Percentiles rank a stretch among this genome's conserved stretches.
Conservation (phyloP, 495 filamentous ascomycete species). For the Cetradonia linearis region DNA sequence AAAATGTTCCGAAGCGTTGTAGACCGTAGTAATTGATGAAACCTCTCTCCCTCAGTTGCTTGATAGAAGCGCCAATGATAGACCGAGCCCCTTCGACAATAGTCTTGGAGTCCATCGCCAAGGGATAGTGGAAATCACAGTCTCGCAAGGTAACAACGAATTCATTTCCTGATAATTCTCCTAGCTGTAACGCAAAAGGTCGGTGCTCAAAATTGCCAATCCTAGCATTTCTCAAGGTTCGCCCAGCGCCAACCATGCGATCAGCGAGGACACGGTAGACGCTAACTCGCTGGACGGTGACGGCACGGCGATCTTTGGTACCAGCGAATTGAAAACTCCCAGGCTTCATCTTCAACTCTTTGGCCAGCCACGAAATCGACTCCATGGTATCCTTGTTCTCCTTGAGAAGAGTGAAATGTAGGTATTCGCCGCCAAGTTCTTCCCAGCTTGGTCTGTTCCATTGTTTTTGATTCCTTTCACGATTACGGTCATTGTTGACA, state of each 20-base stretch:
- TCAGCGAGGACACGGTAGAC: conserved; percentile 54
- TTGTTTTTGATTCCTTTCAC: conserved; percentile 13
- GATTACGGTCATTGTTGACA: conserved; percentile 10
- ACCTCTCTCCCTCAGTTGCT: conserved; percentile 49
- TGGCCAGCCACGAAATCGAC: conserved; percentile 59
- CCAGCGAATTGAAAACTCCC: conserved; percentile 76
- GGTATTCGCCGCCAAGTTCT: conserved; percentile 62
- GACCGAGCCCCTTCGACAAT: conserved; percentile 35
- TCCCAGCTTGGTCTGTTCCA: conserved; percentile 42
- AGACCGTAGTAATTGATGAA: conserved; percentile 97
- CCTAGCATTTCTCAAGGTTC: conserved; percentile 48
- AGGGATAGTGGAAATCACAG: conserved; percentile 50
- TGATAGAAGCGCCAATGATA: conserved; percentile 46
- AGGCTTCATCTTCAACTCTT: conserved; percentile 54
- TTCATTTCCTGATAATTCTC: conserved; percentile 78
- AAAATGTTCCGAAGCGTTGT: conserved; percentile 84
- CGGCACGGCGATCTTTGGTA: conserved; percentile 86
- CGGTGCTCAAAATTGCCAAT: conserved; percentile 73
- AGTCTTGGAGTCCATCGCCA: conserved; percentile 32
- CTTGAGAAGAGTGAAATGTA: conserved; percentile 93
- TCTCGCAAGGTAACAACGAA: conserved; percentile 85
- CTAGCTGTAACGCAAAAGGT: conserved; percentile 59
- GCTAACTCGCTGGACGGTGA: conserved; percentile 76
- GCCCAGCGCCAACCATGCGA: conserved; percentile 52
- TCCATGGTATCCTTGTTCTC: conserved; percentile 99